phyloP scores from a whole-genome alignment of 2,329 filamentous ascomycete genomes.

The Arthroderma uncinatum region DNA sequence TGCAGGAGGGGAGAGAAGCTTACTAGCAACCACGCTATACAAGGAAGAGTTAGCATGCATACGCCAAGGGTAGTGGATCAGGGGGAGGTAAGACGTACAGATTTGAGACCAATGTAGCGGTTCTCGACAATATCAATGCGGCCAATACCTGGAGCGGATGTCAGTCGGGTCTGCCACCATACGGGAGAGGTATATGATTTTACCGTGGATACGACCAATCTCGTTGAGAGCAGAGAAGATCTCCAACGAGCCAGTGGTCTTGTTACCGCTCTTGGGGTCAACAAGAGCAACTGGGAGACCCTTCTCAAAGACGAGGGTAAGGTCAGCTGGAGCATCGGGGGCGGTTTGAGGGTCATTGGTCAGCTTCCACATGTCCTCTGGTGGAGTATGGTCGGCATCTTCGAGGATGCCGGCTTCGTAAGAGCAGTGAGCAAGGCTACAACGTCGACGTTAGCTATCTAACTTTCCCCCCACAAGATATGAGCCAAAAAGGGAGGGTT shows the following conservation, averaged over 20 bases:
- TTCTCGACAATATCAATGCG: conserved; percentile 68
- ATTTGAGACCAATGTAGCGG: conserved; percentile 60
- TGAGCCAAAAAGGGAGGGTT: neutral
- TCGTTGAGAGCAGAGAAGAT: conserved; percentile 16
- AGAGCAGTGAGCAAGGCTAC: conserved; percentile 49
- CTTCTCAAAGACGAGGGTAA: conserved; percentile 19
- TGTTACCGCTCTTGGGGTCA: conserved; percentile 10
- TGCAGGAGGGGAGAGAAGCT: neutral
- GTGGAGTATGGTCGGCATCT: conserved; percentile 50
- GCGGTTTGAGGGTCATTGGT: conserved; percentile 31
- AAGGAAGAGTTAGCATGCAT: conserved; percentile 37
- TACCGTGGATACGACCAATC: conserved; percentile 15
- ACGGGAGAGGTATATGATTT: neutral
- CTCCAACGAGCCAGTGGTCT: conserved; percentile 14
- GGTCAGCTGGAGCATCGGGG: conserved; percentile 16
- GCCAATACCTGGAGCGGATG: conserved; percentile 46
- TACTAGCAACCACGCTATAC: conserved; percentile 14
- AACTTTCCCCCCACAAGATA: neutral
- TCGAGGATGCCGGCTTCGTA: conserved; percentile 62
- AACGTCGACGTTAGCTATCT: neutral
- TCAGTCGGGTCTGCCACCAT: neutral
- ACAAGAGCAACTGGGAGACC: conserved; percentile 17
- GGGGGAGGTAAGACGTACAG: conserved; percentile 12
- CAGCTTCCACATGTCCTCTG: conserved; percentile 70
- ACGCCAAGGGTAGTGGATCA: neutral